These are phyloP conservation scores for Chytridiales sp. DNA, from an alignment of 371 early-diverging fungal genomes.

Conservation along the genomic window DNA sequence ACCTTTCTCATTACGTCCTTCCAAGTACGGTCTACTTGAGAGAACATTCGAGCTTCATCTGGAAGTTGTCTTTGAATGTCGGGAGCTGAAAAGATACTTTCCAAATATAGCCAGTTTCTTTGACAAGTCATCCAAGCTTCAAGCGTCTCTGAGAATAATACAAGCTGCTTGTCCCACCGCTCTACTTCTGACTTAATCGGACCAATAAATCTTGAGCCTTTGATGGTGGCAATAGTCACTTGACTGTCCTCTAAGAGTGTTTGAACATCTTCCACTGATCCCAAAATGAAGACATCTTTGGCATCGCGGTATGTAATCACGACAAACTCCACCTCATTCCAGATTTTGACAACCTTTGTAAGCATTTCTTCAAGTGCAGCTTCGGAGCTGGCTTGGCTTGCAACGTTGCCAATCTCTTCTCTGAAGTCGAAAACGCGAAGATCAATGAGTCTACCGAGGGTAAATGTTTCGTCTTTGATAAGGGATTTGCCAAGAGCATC, in stretches of 20 bases:
- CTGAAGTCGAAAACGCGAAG: conserved; percentile 53
- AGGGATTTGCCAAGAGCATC: conserved; percentile 56
- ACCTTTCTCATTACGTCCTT: conserved; percentile 58
- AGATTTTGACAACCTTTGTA: conserved; percentile 47
- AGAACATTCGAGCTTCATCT: conserved; percentile 60
- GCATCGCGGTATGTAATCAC: conserved; percentile 52
- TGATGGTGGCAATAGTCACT: conserved; percentile 57
- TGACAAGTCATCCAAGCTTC: conserved; percentile 58
- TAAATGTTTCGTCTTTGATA: conserved; percentile 53
- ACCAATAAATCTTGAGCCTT: conserved; percentile 54
- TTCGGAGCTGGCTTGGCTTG: conserved; percentile 56
- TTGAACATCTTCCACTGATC: conserved; percentile 56
- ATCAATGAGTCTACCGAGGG: conserved; percentile 49
- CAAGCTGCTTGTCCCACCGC: conserved; percentile 51
- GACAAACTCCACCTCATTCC: conserved; percentile 58
- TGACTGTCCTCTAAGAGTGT: conserved; percentile 56
- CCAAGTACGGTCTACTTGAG: conserved; percentile 56
- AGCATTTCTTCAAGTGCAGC: conserved; percentile 61
- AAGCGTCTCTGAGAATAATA: conserved; percentile 55
- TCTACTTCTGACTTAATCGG: conserved; percentile 58
- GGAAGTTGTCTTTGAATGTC: conserved; percentile 61
- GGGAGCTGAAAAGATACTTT: conserved; percentile 58
- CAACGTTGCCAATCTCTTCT: conserved; percentile 55
- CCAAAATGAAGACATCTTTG: conserved; percentile 59
- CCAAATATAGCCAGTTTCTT: conserved; percentile 57